These are phyloP conservation scores for Aspergillus mulundensis DNA, from an alignment of 495 filamentous ascomycete genomes.

Conservation along the genomic window DNA sequence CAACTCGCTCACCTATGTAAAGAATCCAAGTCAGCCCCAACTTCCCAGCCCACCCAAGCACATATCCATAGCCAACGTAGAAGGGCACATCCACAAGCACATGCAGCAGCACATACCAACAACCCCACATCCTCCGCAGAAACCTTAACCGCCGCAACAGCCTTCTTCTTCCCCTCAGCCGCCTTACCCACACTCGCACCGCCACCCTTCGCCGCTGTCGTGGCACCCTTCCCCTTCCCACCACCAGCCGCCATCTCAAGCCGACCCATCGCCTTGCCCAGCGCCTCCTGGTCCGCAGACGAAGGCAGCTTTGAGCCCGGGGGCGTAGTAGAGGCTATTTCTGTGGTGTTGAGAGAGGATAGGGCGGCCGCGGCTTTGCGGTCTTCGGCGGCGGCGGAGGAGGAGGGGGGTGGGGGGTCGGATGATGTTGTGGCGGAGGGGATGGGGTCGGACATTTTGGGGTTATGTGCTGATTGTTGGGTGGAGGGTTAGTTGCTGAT, in stretches of 20 bases:
- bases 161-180: conserved; percentile 34
- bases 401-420: conserved; percentile 49
- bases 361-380: conserved; percentile 88
- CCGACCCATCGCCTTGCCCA: conserved; percentile 77
- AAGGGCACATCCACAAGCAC: neutral
- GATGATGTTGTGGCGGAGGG: conserved; percentile 65
- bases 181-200: conserved; percentile 30
- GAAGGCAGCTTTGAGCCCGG: conserved; percentile 45
- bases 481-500: neutral
- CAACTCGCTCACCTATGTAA: conserved; percentile 65
- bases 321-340: conserved; percentile 32
- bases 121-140: conserved; percentile 61
- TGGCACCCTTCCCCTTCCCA: conserved; percentile 36
- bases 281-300: conserved; percentile 69
- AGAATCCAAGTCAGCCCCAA: neutral
- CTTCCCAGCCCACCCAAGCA: neutral
- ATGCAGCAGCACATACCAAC: conserved; percentile 47
- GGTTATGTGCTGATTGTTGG: neutral
- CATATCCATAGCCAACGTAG: neutral
- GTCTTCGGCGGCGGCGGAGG: conserved; percentile 73
- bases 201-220: conserved; percentile 43
- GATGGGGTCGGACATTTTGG: conserved; percentile 57
- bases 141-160: conserved; percentile 52
- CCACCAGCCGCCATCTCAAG: conserved; percentile 48
- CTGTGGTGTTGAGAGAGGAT: conserved; percentile 67